Evolutionary conservation across 345 rosid genomes (phyloP).

Genomic region (Lumnitzera littorea): DNA sequence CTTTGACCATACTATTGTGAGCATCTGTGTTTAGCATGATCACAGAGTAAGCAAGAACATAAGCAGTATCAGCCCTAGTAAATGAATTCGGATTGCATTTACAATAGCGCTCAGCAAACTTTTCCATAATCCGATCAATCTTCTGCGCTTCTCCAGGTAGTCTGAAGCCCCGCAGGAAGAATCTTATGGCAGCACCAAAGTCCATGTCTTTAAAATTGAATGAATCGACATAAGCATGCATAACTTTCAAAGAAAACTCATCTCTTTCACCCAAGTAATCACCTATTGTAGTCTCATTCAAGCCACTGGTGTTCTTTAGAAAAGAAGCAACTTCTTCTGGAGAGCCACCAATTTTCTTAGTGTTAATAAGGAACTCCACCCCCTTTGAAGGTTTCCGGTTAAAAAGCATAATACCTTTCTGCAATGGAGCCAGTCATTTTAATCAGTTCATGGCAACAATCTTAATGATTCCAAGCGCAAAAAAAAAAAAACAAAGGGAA

Average conservation of each 20-base stretch:
- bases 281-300: conserved; percentile 83
- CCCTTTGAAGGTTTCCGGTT: conserved; percentile 92
- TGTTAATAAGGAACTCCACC: conserved; percentile 67
- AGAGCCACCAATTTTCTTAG: conserved; percentile 65
- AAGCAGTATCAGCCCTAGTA: conserved; percentile 93
- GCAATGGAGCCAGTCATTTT: conserved; percentile 36
- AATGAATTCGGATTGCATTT: conserved; percentile 89
- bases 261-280: conserved; percentile 97
- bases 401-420: conserved; percentile 83
- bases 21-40: conserved; percentile 98
- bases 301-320: conserved; percentile 60
- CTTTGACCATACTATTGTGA: conserved; percentile 92
- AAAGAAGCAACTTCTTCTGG: conserved; percentile 80
- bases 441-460: conserved; percentile 14
- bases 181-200: conserved; percentile 90
- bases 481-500: not conserved
- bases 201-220: conserved; percentile 74
- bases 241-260: conserved; percentile 77
- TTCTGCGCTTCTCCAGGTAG: conserved; percentile 99
- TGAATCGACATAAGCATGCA: conserved; percentile 97
- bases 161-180: conserved; percentile 82
- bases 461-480: not conserved
- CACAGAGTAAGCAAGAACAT: conserved; percentile 93
- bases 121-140: conserved; percentile 95
- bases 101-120: conserved; percentile 96